phyloP scores from a whole-genome alignment of 2,329 filamentous ascomycete species.

The Trichoderma atrobrunneum region DNA sequence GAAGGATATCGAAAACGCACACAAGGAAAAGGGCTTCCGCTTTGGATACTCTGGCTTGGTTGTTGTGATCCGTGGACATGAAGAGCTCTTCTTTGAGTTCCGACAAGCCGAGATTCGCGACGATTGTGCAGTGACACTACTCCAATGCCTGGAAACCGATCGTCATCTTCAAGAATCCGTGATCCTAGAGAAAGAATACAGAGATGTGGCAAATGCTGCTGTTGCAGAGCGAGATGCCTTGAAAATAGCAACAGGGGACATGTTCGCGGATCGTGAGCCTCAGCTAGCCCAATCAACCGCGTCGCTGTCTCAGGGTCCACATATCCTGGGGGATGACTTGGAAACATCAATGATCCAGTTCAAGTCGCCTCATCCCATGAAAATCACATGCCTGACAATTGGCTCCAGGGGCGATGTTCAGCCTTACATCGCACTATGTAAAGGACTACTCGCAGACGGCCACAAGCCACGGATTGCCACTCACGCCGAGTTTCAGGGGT shows the following conservation, averaged over 20 bases:
- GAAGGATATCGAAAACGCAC: slow-evolving; percentile 86
- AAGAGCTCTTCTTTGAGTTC: slow-evolving; percentile 97
- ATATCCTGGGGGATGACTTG: slow-evolving; percentile 86
- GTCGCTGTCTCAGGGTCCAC: slow-evolving; percentile 57
- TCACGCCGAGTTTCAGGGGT: slow-evolving; percentile 82
- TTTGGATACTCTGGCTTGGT: slow-evolving; percentile 89
- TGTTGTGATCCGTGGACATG: slow-evolving; percentile 88
- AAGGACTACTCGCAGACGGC: slow-evolving; percentile 81
- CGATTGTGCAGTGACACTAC: slow-evolving; percentile 79
- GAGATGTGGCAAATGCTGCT: slow-evolving; percentile 69
- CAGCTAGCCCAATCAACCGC: slow-evolving; percentile 47
- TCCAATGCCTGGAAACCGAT: slow-evolving; percentile 71
- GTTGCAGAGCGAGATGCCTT: slow-evolving; percentile 79
- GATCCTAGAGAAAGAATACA: slow-evolving; percentile 64
- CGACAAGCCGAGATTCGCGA: slow-evolving; percentile 73
- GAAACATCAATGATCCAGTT: slow-evolving; percentile 86
- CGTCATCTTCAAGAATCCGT: slow-evolving; percentile 69
- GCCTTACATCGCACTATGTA: slow-evolving; percentile 94
- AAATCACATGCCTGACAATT: slow-evolving; percentile 90
- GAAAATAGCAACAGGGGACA: slow-evolving; percentile 65
- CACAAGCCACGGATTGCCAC: slow-evolving; percentile 87
- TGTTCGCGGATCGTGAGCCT: slow-evolving; percentile 50
- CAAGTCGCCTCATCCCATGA: slow-evolving; percentile 76
- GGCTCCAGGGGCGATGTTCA: slow-evolving; percentile 95
- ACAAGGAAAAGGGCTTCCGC: slow-evolving; percentile 92